A percentile compares a stretch with the other conserved stretches of the same genome.
These are phyloP conservation scores for Lobosporangium transversale DNA, from an alignment of 192 early-diverging fungal genomes.

Conservation along the genomic window DNA sequence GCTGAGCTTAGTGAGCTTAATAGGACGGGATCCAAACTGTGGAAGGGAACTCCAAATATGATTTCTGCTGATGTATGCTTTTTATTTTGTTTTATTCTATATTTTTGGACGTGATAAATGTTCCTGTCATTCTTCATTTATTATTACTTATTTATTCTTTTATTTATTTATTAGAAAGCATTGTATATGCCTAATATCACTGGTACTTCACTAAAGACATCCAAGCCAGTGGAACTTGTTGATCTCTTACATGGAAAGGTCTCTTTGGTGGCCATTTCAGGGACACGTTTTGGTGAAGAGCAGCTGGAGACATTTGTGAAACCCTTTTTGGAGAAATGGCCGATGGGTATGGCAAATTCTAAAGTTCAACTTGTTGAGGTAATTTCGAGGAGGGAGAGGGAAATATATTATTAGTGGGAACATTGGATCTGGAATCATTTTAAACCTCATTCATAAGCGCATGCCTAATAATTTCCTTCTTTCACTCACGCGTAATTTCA, in stretches of 20 bases:
- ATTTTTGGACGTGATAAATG: not conserved
- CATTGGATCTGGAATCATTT: too few species aligned
- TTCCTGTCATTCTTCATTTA: not conserved
- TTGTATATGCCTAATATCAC: constrained; percentile 65
- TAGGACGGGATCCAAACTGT: constrained; percentile 61
- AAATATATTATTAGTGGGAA: too few species aligned
- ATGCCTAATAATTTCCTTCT: too few species aligned
- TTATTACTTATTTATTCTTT: not conserved
- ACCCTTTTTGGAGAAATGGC: constrained; percentile 57
- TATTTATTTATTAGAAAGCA: constrained; percentile 51
- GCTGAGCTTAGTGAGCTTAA: constrained; percentile 51
- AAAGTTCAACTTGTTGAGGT: constrained; percentile 61
- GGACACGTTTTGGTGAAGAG: constrained; percentile 62
- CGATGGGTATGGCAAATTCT: constrained; percentile 6
- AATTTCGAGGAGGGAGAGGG: too few species aligned
- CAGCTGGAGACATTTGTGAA: constrained; percentile 58
- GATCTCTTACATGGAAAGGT: constrained; percentile 56
- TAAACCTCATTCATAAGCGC: too few species aligned
- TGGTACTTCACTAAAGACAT: constrained; percentile 53
- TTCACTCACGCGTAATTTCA: not conserved
- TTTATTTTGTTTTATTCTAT: not conserved
- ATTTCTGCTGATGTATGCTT: constrained; percentile 55
- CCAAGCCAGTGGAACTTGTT: constrained; percentile 52
- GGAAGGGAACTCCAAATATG: constrained; percentile 54
- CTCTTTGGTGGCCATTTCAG: constrained; percentile 59